These are phyloP conservation scores for Colletotrichum echinochloae DNA, from an alignment of 2,329 filamentous ascomycete species.

Conservation along the genomic window DNA sequence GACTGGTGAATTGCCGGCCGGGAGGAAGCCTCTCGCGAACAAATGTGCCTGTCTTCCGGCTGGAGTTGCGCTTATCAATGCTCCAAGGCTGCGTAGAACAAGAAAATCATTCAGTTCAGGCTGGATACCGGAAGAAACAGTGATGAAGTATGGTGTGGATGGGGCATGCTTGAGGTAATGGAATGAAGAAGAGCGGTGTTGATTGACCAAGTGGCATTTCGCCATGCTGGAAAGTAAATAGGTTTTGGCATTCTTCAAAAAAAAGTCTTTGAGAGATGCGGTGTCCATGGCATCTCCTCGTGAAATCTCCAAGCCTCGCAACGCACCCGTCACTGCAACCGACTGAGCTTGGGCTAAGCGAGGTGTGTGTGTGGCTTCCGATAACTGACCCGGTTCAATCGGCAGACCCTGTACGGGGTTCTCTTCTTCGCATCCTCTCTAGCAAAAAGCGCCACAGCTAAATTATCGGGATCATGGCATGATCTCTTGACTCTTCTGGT, in stretches of 20 bases:
- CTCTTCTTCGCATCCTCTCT: not conserved
- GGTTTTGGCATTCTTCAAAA: not conserved
- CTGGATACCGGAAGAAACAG: not conserved
- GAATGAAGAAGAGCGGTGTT: not conserved
- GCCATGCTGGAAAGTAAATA: not conserved
- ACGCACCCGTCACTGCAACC: slow-evolving; percentile 2
- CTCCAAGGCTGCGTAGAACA: not conserved
- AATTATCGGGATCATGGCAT: not conserved
- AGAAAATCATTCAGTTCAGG: slow-evolving; percentile 4
- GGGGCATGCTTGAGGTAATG: not conserved
- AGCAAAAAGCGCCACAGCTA: not conserved
- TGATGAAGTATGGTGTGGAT: slow-evolving; percentile 4
- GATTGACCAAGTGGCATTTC: not conserved
- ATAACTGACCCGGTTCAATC: not conserved
- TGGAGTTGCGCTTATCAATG: not conserved
- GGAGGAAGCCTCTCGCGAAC: slow-evolving; percentile 1
- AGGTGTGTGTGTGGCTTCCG: not conserved
- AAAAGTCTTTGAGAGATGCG: not conserved
- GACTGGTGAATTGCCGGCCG: not conserved
- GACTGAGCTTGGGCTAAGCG: slow-evolving; percentile 6
- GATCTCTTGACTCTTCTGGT: not conserved
- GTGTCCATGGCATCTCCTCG: slow-evolving; percentile 1
- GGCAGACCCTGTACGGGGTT: not conserved
- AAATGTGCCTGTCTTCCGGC: not conserved
- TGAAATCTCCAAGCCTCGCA: not conserved